phyloP scores from a whole-genome alignment of 2,329 filamentous ascomycete species.

The Aspergillus flavus region DNA sequence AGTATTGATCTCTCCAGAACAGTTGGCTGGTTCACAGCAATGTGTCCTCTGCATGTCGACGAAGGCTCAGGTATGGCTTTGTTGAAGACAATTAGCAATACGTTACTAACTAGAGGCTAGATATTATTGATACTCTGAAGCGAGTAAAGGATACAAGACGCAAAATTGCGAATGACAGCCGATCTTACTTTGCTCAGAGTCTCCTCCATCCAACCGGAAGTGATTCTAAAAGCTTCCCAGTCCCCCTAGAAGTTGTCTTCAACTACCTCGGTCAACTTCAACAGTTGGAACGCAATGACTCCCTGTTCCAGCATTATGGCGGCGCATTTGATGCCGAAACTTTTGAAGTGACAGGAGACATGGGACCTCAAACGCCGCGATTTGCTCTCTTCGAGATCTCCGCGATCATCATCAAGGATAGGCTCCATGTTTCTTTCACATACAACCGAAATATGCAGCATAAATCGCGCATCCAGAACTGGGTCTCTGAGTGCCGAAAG shows the following conservation, averaged over 20 bases:
- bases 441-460: slow-evolving; percentile 53
- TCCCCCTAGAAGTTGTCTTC: slow-evolving; percentile 46
- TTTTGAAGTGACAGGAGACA: slow-evolving; percentile 44
- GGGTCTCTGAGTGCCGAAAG: slow-evolving; percentile 45
- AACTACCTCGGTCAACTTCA: slow-evolving; percentile 43
- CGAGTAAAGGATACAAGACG: slow-evolving; percentile 44
- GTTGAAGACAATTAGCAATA: background rate
- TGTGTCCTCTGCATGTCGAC: slow-evolving; percentile 45
- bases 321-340: slow-evolving; percentile 34
- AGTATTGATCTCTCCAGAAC: slow-evolving; percentile 51
- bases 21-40: slow-evolving; percentile 55
- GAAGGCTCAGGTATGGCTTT: slow-evolving; percentile 27
- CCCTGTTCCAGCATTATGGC: slow-evolving; percentile 46
- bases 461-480: slow-evolving; percentile 44
- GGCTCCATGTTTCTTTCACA: slow-evolving; percentile 52
- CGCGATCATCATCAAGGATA: slow-evolving; percentile 51
- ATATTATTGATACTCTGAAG: slow-evolving; percentile 36
- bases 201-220: slow-evolving; percentile 31
- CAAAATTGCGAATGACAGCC: slow-evolving; percentile 33
- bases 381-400: slow-evolving; percentile 56
- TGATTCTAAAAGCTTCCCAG: slow-evolving; percentile 36
- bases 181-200: slow-evolving; percentile 40
- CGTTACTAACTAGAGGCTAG: slow-evolving; percentile 19
- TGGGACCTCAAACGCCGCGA: slow-evolving; percentile 46
- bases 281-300: slow-evolving; percentile 49